Conservation (phyloP, 768 basidiomycete species). For the Lactarius sanguifluus region DNA sequence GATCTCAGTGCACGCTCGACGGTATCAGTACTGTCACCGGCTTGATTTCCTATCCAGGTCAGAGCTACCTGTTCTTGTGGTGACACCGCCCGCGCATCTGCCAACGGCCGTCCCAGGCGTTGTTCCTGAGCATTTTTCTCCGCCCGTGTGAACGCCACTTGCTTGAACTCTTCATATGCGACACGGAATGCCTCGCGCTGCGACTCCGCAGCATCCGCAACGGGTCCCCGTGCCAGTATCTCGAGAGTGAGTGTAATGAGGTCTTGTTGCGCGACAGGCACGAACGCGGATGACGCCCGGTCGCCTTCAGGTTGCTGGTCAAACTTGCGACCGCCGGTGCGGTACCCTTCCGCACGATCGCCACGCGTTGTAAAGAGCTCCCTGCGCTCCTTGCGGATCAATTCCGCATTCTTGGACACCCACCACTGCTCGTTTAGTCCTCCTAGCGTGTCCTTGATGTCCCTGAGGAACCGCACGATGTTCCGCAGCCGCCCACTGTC, state of each 20-base stretch:
- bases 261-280: too few species aligned
- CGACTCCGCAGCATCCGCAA: not conserved
- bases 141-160: too few species aligned
- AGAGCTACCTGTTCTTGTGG: too few species aligned
- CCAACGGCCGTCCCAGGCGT: too few species aligned
- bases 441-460: not conserved
- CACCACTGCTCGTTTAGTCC: not conserved
- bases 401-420: not conserved
- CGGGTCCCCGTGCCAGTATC: not conserved
- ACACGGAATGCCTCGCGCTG: not conserved
- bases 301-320: too few species aligned
- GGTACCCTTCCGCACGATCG: not conserved
- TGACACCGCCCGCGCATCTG: too few species aligned
- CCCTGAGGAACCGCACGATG: not conserved
- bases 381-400: not conserved
- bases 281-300: too few species aligned
- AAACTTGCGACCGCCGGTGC: too few species aligned
- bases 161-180: not conserved
- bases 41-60: not conserved
- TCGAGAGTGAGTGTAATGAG: not conserved
- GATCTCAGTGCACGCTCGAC: not conserved
- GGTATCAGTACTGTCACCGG: not conserved
- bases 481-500: not conserved
- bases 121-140: too few species aligned
- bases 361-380: not conserved